These are phyloP conservation scores for Neurospora terricola DNA, from an alignment of 495 filamentous ascomycete species.

Conservation along the genomic window DNA sequence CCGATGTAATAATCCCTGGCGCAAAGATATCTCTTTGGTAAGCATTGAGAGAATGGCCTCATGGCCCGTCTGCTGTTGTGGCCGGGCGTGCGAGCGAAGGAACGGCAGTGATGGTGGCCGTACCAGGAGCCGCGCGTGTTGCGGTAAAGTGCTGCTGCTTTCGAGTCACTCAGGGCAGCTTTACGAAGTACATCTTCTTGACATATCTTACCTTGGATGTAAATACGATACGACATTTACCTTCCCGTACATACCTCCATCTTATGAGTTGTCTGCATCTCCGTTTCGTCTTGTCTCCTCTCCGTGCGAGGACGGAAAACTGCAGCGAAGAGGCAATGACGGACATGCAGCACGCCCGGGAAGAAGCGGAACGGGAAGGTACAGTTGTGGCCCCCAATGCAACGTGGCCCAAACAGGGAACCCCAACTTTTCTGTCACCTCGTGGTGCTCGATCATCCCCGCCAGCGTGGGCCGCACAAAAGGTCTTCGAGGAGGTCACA, in stretches of 20 bases:
- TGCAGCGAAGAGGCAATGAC: conserved; percentile 18
- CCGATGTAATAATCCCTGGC: not conserved
- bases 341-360: conserved; percentile 14
- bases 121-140: not conserved
- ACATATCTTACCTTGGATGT: not conserved
- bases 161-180: not conserved
- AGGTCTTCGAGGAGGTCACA: not conserved
- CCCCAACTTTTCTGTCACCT: conserved; percentile 1
- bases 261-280: not conserved
- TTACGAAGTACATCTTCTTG: not conserved
- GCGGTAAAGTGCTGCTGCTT: not conserved
- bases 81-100: not conserved
- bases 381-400: conserved; percentile 12
- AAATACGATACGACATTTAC: not conserved
- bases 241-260: not conserved
- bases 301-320: not conserved
- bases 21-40: not conserved
- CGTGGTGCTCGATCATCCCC: not conserved
- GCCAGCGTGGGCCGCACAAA: not conserved
- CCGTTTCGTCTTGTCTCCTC: not conserved
- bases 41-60: not conserved
- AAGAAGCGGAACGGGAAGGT: conserved; percentile 19
- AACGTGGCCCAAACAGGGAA: conserved; percentile 16
- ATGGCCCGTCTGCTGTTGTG: not conserved
- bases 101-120: not conserved